Conservation (phyloP, 768 basidiomycete species). For the Fomitopsis serialis region DNA sequence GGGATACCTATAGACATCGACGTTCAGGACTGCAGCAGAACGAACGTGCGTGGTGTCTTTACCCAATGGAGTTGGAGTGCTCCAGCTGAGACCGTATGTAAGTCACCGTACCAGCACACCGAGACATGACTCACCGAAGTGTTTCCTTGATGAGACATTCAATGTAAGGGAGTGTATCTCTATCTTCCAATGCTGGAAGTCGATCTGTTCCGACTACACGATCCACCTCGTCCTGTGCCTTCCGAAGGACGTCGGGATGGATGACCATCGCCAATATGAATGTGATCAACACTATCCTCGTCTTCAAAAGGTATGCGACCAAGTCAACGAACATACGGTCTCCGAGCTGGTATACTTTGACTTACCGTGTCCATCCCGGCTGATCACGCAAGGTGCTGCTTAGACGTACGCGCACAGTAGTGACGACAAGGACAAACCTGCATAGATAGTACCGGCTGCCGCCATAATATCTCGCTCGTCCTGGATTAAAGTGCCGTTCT, state of each 20-base stretch:
- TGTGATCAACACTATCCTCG: constrained; percentile 31
- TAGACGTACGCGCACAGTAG: too few relatives aligned
- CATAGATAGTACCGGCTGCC: constrained; percentile 16
- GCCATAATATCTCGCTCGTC: constrained; percentile 17
- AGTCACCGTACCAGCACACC: background rate
- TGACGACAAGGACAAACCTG: constrained; percentile 8
- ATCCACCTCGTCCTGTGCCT: constrained; percentile 39
- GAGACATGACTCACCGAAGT: constrained; percentile 7
- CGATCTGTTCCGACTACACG: constrained; percentile 33
- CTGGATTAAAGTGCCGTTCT: constrained; percentile 6
- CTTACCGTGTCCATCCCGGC: too few relatives aligned
- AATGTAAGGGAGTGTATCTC: constrained; percentile 34
- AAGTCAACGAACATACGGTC: too few relatives aligned
- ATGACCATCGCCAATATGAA: constrained; percentile 36
- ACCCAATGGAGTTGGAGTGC: constrained; percentile 13
- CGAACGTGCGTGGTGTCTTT: too few relatives aligned
- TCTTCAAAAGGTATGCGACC: constrained; percentile 13
- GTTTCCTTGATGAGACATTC: constrained; percentile 34
- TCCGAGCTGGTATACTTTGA: too few relatives aligned
- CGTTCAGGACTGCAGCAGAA: too few relatives aligned
- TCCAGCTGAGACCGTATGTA: constrained; percentile 4
- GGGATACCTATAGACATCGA: too few relatives aligned
- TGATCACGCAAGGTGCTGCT: too few relatives aligned
- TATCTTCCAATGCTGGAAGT: constrained; percentile 34
- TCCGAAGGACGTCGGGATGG: constrained; percentile 32